These are phyloP conservation scores for Boletus insuetus DNA, from an alignment of 768 basidiomycete species.

Conservation along the genomic window DNA sequence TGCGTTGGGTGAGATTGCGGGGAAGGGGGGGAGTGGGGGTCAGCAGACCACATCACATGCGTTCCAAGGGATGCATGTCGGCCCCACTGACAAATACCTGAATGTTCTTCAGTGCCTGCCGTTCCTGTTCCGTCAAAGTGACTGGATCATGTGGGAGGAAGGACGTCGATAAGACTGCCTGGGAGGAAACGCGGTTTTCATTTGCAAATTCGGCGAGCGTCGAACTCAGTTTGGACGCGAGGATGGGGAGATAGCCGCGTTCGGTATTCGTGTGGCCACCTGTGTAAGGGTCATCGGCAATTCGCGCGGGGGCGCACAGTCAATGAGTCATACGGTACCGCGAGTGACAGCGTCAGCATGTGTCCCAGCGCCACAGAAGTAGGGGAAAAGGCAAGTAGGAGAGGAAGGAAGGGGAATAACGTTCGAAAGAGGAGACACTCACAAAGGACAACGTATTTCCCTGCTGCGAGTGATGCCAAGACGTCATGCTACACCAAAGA, in stretches of 20 bases:
- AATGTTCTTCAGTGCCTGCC: slow-evolving; percentile 29
- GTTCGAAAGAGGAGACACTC: slow-evolving; percentile 30
- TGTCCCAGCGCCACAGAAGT: slow-evolving; percentile 13
- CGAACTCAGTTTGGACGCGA: slow-evolving; percentile 69
- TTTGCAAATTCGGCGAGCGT: slow-evolving; percentile 32
- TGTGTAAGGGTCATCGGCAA: slow-evolving; percentile 34
- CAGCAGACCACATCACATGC: slow-evolving; percentile 44
- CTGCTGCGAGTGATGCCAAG: slow-evolving; percentile 71
- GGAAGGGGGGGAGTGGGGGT: neutral
- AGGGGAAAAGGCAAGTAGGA: neutral
- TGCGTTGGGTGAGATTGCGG: neutral
- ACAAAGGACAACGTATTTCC: slow-evolving; percentile 84
- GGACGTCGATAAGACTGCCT: slow-evolving; percentile 20
- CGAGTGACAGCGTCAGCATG: slow-evolving; percentile 6
- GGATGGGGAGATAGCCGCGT: slow-evolving; percentile 81
- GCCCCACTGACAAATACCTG: slow-evolving; percentile 69
- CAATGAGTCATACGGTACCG: slow-evolving; percentile 14
- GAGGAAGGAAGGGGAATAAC: neutral
- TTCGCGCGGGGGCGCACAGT: slow-evolving; percentile 2
- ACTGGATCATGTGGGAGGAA: slow-evolving; percentile 25
- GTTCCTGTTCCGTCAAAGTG: slow-evolving; percentile 33
- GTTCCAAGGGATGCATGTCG: slow-evolving; percentile 73
- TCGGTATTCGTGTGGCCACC: slow-evolving; percentile 95
- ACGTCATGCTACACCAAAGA: slow-evolving; percentile 69
- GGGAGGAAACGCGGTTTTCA: slow-evolving; percentile 5